phyloP scores from a whole-genome alignment of 148 eudicot species.

The Chenopodium quinoa region DNA sequence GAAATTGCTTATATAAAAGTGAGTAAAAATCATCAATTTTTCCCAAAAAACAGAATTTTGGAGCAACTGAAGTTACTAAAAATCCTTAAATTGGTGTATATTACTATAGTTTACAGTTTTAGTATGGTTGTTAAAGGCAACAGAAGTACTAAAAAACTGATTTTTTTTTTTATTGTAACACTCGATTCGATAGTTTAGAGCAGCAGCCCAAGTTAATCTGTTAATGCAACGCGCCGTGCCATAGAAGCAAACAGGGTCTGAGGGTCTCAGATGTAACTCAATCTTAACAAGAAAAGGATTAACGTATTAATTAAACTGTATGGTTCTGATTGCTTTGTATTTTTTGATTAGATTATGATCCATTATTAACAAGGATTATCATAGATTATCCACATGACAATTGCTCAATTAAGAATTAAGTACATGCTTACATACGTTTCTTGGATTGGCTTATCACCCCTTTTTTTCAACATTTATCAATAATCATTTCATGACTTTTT shows the following conservation, averaged over 20 bases:
- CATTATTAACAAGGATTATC: constrained; percentile 4
- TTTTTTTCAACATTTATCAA: constrained; percentile 20
- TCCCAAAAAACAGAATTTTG: background rate
- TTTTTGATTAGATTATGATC: background rate
- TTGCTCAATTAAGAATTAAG: background rate
- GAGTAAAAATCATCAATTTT: background rate
- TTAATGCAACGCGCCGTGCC: background rate
- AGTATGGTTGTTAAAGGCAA: background rate
- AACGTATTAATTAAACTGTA: background rate
- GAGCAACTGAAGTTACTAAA: background rate
- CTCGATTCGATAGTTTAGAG: background rate
- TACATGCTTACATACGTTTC: constrained; percentile 16
- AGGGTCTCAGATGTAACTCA: background rate
- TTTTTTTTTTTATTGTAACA: background rate
- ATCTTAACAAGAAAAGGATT: background rate
- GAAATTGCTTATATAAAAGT: background rate
- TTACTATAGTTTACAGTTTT: no score
- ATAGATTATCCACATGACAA: constrained; percentile 19
- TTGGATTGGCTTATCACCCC: background rate
- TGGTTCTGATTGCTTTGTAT: constrained; percentile 11
- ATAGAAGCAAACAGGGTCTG: background rate
- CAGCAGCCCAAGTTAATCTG: background rate
- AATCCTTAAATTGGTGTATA: background rate
- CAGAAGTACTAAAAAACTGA: background rate
- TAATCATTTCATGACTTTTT: background rate